Evolutionary conservation across 768 basidiomycete genomes (phyloP).

Genomic region (Podaxis rugospora): DNA sequence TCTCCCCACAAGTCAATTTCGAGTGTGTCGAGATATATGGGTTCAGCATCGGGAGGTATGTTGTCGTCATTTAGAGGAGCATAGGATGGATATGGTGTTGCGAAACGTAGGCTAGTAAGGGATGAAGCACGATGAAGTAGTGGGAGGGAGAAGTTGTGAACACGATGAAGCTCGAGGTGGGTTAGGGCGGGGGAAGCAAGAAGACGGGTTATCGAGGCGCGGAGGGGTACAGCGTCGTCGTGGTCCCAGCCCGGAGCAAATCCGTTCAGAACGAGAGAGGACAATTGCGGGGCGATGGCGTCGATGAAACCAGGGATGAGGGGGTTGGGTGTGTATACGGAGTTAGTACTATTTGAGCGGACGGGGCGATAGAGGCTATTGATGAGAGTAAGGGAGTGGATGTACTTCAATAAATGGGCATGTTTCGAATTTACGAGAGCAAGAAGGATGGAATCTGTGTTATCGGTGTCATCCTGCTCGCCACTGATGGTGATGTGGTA

Average conservation of each 20-base stretch:
- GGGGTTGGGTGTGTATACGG: neutral
- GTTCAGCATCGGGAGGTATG: neutral
- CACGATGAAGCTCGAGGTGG: neutral
- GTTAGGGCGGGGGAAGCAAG: neutral
- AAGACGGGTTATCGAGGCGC: neutral
- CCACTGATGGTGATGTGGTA: neutral
- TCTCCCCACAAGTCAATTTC: neutral
- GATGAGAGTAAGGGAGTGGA: neutral
- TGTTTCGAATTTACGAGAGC: neutral
- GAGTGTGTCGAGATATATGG: neutral
- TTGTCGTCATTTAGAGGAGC: neutral
- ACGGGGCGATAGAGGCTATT: neutral
- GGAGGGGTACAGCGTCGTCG: neutral
- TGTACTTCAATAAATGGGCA: neutral
- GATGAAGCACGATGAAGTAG: neutral
- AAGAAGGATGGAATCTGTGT: neutral
- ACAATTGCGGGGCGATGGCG: neutral
- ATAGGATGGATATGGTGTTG: neutral
- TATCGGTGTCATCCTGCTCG: neutral
- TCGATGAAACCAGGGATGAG: neutral
- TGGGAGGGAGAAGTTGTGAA: neutral
- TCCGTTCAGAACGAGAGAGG: neutral
- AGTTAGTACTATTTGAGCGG: neutral
- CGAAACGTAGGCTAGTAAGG: neutral
- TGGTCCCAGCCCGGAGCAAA: conserved; percentile 1